Base-by-base conservation (phyloP, 257 asterid genomes). In the Echium plantagineum region DNA sequence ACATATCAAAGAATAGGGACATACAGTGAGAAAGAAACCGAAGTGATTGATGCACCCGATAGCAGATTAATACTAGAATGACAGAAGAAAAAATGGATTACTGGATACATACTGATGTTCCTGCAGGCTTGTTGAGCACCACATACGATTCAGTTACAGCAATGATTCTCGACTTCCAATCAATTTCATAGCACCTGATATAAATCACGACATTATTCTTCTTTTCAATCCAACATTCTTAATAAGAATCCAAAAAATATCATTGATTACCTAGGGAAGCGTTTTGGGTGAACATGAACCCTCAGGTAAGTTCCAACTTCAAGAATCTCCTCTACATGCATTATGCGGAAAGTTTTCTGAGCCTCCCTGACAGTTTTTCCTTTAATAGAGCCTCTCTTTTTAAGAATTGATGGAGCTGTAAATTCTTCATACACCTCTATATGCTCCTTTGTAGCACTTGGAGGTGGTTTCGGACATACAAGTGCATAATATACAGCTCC, bases 231-330 rank as follows among this genome's bases (percentile, higher is more conserved):
- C 42, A 24, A 28, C 21, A 55, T 26, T 18, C 53, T 20, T 22
- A 13, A 63, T 35, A 21, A 5, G 12, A 59, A 57, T 1, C 51
- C 22, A 16, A 7, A 56, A 31, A 54, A 26, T 52, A 51, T 62
- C 31, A 65, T 26, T 21, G 59, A 52, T 65, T 78, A 91, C 96
- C 96, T 88, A 51, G 95, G 96, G 74, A 82, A 91, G 68, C 98
- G 96, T 69, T 85, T 91, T 31, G 98, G 98, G 73, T 88, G 98
- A 24, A 91, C 95, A 74, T 88, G 88, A 67, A 91, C 96, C 55
- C 98, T 78, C 66, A 91, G 74, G 83, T 91, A 91, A 58, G 91
- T 88, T 66, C 98, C 98, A 60, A 85, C 70, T 75, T 91, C 98
- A 69, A 91, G 82, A 75, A 83, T 80, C 75, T 91, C 88, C 63